phyloP scores from a whole-genome alignment of 768 basidiomycete species.

The Mycena filopes region DNA sequence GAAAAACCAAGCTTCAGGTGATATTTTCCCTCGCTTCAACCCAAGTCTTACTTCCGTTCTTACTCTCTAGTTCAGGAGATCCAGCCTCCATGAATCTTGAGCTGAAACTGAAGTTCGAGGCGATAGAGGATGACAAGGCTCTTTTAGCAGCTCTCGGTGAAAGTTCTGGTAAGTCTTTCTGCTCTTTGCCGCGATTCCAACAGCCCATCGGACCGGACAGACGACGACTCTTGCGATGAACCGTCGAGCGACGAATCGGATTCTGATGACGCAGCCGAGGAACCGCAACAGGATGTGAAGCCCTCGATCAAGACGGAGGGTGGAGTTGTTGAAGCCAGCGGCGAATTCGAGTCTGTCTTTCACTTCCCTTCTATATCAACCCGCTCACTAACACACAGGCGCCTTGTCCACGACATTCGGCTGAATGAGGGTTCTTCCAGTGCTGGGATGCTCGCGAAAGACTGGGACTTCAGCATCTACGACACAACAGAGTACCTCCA shows the following conservation, averaged over 20 bases:
- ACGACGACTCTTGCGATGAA: slow-evolving; percentile 2
- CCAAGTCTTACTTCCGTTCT: too few species aligned
- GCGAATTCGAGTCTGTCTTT: slow-evolving; percentile 64
- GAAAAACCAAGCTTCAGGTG: too few species aligned
- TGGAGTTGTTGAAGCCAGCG: slow-evolving; percentile 65
- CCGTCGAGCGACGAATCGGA: slow-evolving; percentile 5
- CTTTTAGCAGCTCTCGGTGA: slow-evolving; percentile 2
- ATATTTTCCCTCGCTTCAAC: too few species aligned
- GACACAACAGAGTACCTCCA: slow-evolving; percentile 76
- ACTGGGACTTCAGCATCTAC: slow-evolving; percentile 81
- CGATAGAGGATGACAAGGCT: slow-evolving; percentile 22
- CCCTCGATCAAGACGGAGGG: slow-evolving; percentile 37
- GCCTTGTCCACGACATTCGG: slow-evolving; percentile 75
- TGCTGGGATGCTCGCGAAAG: slow-evolving; percentile 62
- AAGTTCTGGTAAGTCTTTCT: background rate
- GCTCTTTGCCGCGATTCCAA: background rate
- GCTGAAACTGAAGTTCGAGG: slow-evolving; percentile 29
- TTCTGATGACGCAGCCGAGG: slow-evolving; percentile 24
- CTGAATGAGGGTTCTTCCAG: slow-evolving; percentile 56
- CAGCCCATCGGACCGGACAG: background rate
- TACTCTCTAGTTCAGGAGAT: too few species aligned
- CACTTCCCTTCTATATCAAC: background rate
- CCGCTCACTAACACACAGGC: slow-evolving; percentile 50
- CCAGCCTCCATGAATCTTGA: slow-evolving; percentile 8
- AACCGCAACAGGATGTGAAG: slow-evolving; percentile 18